phyloP scores from a whole-genome alignment of 2,329 filamentous ascomycete species.

The Penicillium psychrosexuale region DNA sequence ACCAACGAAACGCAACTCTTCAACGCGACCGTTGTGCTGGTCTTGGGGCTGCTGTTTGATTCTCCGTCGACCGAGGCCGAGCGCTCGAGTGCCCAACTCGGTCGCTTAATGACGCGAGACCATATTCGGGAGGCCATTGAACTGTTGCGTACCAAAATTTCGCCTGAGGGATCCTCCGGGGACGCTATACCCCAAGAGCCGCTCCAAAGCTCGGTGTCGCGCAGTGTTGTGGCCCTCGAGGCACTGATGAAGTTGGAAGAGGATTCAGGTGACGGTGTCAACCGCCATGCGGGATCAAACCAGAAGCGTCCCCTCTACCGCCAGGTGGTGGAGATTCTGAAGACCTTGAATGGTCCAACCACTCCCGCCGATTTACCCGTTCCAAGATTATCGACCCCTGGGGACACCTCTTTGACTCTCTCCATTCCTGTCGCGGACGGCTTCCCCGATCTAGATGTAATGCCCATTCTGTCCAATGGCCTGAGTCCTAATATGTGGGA shows the following conservation, averaged over 20 bases:
- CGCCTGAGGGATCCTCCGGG: not conserved
- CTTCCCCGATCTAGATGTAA: not conserved
- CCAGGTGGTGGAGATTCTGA: not conserved
- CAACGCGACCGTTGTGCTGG: slow-evolving; percentile 3
- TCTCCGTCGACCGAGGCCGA: not conserved
- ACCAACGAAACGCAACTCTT: slow-evolving; percentile 6
- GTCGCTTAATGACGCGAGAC: not conserved
- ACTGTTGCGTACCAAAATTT: not conserved
- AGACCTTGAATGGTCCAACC: not conserved
- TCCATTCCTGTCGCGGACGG: not conserved
- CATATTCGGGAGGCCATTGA: not conserved
- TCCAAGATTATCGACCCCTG: not conserved
- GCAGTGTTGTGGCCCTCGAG: not conserved
- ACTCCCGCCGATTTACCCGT: not conserved
- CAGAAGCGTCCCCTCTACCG: not conserved
- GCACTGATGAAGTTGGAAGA: not conserved
- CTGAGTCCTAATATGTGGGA: not conserved
- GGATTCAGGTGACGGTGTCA: not conserved
- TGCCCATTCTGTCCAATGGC: not conserved
- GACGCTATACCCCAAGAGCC: not conserved
- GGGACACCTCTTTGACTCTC: not conserved
- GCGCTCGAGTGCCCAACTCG: not conserved
- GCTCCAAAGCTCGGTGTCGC: not conserved
- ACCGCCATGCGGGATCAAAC: not conserved
- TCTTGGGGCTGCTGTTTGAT: slow-evolving; percentile 1